These are phyloP conservation scores for Lipomyces japonicus DNA, from an alignment of 805 yeast genomes.

Conservation along the genomic window DNA sequence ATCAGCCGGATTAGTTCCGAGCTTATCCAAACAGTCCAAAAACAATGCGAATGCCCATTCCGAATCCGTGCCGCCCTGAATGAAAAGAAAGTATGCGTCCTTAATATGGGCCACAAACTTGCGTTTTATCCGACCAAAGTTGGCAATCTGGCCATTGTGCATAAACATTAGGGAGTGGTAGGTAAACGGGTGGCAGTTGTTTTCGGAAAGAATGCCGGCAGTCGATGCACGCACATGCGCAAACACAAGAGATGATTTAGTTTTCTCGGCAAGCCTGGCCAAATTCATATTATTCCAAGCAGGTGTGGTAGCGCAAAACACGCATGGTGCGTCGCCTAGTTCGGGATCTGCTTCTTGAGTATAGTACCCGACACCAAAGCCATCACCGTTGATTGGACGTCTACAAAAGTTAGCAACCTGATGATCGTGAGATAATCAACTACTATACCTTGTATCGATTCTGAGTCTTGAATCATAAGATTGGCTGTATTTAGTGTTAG, in stretches of 20 bases:
- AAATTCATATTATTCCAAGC: constrained; percentile 96
- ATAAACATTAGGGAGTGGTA: constrained; percentile 86
- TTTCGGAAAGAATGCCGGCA: constrained; percentile 88
- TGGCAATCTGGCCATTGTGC: constrained; percentile 87
- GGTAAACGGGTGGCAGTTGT: constrained; percentile 95
- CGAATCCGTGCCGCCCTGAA: constrained; percentile 94
- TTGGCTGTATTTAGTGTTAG: constrained; percentile 44
- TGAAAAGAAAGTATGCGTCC: constrained; percentile 71
- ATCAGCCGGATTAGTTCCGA: constrained; percentile 68
- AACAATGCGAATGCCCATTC: constrained; percentile 92
- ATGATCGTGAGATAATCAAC: neutral
- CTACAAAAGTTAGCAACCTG: constrained; percentile 36
- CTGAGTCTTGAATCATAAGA: constrained; percentile 87
- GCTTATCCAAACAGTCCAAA: constrained; percentile 65
- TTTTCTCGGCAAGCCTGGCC: constrained; percentile 80
- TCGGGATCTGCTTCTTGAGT: constrained; percentile 49
- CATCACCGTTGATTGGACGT: constrained; percentile 96
- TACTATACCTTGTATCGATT: constrained; percentile 53
- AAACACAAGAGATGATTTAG: constrained; percentile 77
- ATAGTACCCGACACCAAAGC: constrained; percentile 96
- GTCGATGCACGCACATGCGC: constrained; percentile 97
- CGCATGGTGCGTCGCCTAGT: constrained; percentile 73
- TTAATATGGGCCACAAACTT: constrained; percentile 64
- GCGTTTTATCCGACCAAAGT: constrained; percentile 70
- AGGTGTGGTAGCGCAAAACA: constrained; percentile 93